These are phyloP conservation scores for Xylariaceae sp. DNA, from an alignment of 2,329 filamentous ascomycete species.

Conservation along the genomic window DNA sequence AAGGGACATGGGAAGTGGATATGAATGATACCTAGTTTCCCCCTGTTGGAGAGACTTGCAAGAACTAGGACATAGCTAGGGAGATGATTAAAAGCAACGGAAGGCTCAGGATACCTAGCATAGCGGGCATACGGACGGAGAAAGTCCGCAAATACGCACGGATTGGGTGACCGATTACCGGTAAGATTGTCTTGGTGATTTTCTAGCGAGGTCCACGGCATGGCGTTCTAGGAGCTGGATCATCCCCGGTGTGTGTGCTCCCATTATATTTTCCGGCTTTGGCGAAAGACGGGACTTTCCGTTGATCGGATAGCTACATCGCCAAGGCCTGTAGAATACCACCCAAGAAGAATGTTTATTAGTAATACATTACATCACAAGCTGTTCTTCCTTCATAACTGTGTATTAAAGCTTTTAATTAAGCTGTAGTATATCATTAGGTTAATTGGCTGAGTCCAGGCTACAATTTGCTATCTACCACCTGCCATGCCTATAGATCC, in stretches of 20 bases:
- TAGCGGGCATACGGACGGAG: slow-evolving; percentile 1
- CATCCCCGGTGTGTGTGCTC: not conserved
- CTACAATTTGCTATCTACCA: slow-evolving; percentile 1
- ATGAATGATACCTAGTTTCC: slow-evolving; percentile 46
- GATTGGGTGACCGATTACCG: not conserved
- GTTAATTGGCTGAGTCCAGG: not conserved
- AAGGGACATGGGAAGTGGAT: slow-evolving; percentile 47
- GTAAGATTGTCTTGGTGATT: not conserved
- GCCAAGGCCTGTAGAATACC: not conserved
- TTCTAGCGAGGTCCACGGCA: slow-evolving; percentile 1
- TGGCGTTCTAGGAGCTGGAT: slow-evolving; percentile 10
- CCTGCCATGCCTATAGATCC: not conserved
- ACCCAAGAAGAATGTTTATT: not conserved
- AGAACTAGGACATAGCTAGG: not conserved
- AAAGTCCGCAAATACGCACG: slow-evolving; percentile 3
- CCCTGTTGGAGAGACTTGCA: not conserved
- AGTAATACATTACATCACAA: not conserved
- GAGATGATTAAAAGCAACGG: not conserved
- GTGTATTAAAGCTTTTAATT: not conserved
- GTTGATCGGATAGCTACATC: not conserved
- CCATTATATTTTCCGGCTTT: not conserved
- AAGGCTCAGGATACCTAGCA: slow-evolving; percentile 11
- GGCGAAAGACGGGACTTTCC: not conserved
- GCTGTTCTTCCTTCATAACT: not conserved
- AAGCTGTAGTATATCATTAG: not conserved